These are phyloP conservation scores for Handroanthus guayacan DNA, from an alignment of 257 asterid genomes.

Conservation along the genomic window DNA sequence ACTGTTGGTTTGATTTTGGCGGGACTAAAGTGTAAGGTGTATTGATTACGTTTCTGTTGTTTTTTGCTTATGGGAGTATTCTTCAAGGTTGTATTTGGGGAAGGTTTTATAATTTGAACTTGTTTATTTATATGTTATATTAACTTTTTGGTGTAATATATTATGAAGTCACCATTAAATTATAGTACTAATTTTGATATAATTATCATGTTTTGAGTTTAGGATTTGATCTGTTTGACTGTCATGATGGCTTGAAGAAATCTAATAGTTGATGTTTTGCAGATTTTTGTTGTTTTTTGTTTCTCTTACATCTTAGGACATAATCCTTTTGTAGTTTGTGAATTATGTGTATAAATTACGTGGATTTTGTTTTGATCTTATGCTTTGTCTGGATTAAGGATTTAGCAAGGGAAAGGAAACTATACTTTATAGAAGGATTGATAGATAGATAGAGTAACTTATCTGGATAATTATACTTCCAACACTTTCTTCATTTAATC, in stretches of 20 bases:
- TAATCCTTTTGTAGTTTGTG: background rate
- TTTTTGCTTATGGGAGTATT: background rate
- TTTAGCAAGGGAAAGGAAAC: background rate
- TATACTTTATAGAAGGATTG: background rate
- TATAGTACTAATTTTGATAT: background rate
- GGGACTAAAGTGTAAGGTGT: background rate
- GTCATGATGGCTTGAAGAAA: background rate
- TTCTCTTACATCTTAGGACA: background rate
- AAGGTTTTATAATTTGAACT: too few species aligned
- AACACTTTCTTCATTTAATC: too few species aligned
- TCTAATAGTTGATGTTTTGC: background rate
- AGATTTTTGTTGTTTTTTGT: background rate
- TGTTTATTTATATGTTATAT: background rate
- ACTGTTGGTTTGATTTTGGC: constrained; percentile 3
- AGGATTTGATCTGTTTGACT: constrained; percentile 1
- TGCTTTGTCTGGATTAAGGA: too few species aligned
- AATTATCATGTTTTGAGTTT: constrained; percentile 7
- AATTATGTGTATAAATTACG: background rate
- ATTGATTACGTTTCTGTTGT: background rate
- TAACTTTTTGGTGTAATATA: background rate
- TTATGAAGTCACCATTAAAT: background rate
- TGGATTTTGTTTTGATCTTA: background rate
- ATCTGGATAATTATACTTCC: background rate
- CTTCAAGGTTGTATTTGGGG: background rate
- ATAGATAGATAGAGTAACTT: background rate